Percentiles rank a stretch among this genome's conserved stretches.
phyloP scores from a whole-genome alignment of 1,284 basidiomycete genomes.

The Sporisorium graminicola region DNA sequence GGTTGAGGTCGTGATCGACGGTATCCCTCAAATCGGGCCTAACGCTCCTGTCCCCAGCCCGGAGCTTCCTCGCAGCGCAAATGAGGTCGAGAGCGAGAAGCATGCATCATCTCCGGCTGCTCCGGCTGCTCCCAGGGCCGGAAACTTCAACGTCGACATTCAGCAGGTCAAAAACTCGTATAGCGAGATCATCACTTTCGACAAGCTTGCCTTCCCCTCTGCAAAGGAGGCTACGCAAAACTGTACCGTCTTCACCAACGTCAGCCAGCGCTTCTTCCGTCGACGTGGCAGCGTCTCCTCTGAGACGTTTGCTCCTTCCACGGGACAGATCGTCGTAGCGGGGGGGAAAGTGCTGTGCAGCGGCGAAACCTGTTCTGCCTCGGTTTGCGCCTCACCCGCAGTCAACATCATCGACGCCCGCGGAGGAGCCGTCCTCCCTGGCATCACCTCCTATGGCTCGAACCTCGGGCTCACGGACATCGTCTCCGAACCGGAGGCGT shows the following conservation, averaged over 20 bases:
- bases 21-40: conserved; percentile 71
- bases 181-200: conserved; percentile 44
- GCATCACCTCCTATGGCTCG: conserved; percentile 55
- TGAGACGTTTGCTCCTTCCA: neutral
- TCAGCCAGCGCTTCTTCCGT: conserved; percentile 36
- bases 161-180: conserved; percentile 36
- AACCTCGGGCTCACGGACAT: conserved; percentile 63
- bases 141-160: conserved; percentile 52
- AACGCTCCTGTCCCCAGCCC: conserved; percentile 29
- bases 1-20: conserved; percentile 76
- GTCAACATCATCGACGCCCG: conserved; percentile 24
- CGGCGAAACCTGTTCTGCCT: conserved; percentile 16
- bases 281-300: conserved; percentile 3
- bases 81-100: neutral
- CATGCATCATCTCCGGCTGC: conserved; percentile 8
- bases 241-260: conserved; percentile 53
- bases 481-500: conserved; percentile 48
- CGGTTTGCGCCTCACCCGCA: conserved; percentile 2
- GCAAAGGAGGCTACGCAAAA: conserved; percentile 14
- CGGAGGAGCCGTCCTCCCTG: conserved; percentile 51
- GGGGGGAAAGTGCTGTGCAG: conserved; percentile 47
- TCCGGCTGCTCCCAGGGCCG: conserved; percentile 29
- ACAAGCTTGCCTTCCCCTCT: conserved; percentile 54
- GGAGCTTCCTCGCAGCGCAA: conserved; percentile 5
- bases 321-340: conserved; percentile 37